Evolutionary conservation across 768 basidiomycete genomes (phyloP).

Genomic region (Serendipita sp.): DNA sequence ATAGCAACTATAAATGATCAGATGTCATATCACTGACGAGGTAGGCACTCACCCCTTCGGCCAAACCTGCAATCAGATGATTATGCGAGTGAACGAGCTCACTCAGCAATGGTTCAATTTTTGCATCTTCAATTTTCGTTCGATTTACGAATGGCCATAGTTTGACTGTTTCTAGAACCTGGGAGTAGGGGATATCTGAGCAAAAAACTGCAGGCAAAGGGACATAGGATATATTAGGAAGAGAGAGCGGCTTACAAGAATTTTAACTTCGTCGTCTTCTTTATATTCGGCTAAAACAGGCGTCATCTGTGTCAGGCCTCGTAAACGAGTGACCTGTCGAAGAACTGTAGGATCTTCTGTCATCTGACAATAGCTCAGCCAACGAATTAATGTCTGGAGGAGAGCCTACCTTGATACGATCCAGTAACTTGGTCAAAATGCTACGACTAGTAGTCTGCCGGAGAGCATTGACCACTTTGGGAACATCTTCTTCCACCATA

Average conservation of each 20-base stretch:
- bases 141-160: slow-evolving; percentile 67
- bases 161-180: slow-evolving; percentile 22
- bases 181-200: not conserved
- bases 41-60: slow-evolving; percentile 36
- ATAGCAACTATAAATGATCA: slow-evolving; percentile 39
- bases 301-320: slow-evolving; percentile 85
- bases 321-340: slow-evolving; percentile 75
- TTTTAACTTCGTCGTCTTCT: slow-evolving; percentile 56
- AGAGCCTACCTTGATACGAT: slow-evolving; percentile 54
- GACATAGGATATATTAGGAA: too few relatives aligned
- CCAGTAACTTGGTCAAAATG: slow-evolving; percentile 67
- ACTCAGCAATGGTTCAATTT: slow-evolving; percentile 49
- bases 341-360: slow-evolving; percentile 67
- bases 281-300: slow-evolving; percentile 66
- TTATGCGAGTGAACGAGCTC: slow-evolving; percentile 37
- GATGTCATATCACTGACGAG: not conserved
- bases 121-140: slow-evolving; percentile 83
- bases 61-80: slow-evolving; percentile 36
- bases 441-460: slow-evolving; percentile 73
- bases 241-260: slow-evolving; percentile 25
- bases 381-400: too few relatives aligned
- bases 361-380: slow-evolving; percentile 32
- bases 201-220: slow-evolving; percentile 16
- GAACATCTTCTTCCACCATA: slow-evolving; percentile 61
- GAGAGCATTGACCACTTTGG: slow-evolving; percentile 81